Conservation (phyloP, 371 early-diverging fungal genomes). For the Basidiobolus heterosporus region DNA sequence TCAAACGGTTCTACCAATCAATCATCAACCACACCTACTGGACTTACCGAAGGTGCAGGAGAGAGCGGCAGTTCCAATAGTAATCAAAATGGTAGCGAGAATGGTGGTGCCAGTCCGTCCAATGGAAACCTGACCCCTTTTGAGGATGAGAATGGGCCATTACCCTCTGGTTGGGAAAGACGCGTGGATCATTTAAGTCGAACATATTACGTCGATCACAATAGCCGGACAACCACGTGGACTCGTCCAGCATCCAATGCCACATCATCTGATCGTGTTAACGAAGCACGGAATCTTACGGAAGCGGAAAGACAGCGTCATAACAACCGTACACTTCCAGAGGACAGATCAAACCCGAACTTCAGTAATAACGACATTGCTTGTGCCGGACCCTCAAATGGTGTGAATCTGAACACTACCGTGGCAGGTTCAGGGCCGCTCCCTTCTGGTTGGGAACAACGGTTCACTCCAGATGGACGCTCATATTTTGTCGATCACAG, state of each 20-base stretch:
- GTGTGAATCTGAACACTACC: conserved; percentile 9
- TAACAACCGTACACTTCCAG: conserved; percentile 65
- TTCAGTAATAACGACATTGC: too few relatives aligned
- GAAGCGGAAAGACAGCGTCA: conserved; percentile 60
- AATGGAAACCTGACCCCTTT: conserved; percentile 17
- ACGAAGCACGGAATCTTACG: conserved; percentile 8
- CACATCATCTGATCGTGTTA: too few relatives aligned
- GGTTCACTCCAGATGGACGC: conserved; percentile 76
- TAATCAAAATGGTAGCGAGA: too few relatives aligned
- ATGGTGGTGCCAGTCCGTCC: too few relatives aligned
- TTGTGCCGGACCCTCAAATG: too few relatives aligned
- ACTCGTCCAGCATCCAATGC: conserved; percentile 24
- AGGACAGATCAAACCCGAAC: conserved; percentile 8
- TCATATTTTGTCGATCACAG: conserved; percentile 95
- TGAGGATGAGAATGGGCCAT: conserved; percentile 41
- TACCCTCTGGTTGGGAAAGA: conserved; percentile 59
- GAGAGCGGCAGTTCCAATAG: too few relatives aligned
- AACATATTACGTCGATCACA: conserved; percentile 55
- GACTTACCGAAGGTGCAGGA: background rate
- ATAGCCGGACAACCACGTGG: conserved; percentile 54
- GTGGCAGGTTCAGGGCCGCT: conserved; percentile 68
- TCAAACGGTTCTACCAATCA: conserved; percentile 4
- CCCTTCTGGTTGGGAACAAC: conserved; percentile 84
- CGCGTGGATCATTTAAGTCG: conserved; percentile 46
- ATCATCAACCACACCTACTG: conserved; percentile 6